A percentile compares a stretch with the other conserved stretches of the same genome.
Evolutionary conservation across 768 basidiomycete genomes (phyloP).

Genomic region (Macrolepiota fuliginosa): DNA sequence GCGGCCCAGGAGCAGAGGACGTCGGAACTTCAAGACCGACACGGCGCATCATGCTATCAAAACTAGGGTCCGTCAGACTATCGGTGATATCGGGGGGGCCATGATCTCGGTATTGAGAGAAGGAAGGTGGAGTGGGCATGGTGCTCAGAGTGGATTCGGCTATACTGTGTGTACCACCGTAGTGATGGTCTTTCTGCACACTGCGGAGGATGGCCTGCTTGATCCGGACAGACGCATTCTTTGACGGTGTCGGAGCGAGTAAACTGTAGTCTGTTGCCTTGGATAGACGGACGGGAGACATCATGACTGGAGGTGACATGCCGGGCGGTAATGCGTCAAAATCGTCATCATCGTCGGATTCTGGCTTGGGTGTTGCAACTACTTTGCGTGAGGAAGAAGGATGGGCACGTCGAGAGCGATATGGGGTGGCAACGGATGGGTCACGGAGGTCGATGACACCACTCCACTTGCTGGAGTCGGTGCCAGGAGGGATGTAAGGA

Average conservation of each 20-base stretch:
- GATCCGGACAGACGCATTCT: constrained; percentile 70
- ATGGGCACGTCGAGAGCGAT: constrained; percentile 27
- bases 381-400: constrained; percentile 17
- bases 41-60: constrained; percentile 70
- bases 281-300: constrained; percentile 50
- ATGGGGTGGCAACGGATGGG: constrained; percentile 47
- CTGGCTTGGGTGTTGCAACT: constrained; percentile 22
- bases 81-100: constrained; percentile 41
- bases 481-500: constrained; percentile 56
- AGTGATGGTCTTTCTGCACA: constrained; percentile 36
- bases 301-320: constrained; percentile 57
- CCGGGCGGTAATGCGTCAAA: constrained; percentile 52
- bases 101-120: constrained; percentile 59
- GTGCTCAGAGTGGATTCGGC: constrained; percentile 67
- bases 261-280: constrained; percentile 16
- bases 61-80: constrained; percentile 52
- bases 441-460: constrained; percentile 73
- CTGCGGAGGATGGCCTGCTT: constrained; percentile 60
- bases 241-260: constrained; percentile 64
- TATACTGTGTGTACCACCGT: constrained; percentile 20
- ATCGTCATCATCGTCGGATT: constrained; percentile 46
- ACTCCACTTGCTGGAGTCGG: constrained; percentile 57
- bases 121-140: constrained; percentile 67
- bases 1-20: constrained; percentile 23
- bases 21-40: constrained; percentile 46